Conservation (phyloP, 139 green algal genomes). For the Chlorella vulgaris region DNA sequence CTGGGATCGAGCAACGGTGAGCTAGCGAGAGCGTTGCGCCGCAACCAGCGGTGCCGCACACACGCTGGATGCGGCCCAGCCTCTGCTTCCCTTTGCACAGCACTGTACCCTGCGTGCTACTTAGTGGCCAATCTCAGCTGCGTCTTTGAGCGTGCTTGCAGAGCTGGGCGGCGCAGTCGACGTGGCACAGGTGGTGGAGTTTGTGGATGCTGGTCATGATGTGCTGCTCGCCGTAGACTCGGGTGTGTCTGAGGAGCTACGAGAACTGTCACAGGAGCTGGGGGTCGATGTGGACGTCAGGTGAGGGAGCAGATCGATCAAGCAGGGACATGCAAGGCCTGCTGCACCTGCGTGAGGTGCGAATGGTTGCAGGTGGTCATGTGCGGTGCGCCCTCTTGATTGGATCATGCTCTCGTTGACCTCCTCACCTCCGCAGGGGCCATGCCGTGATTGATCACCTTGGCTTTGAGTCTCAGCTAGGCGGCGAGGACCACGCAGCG, state of each 20-base stretch:
- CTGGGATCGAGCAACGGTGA: slow-evolving; percentile 59
- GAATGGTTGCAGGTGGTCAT: neutral
- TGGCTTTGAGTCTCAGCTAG: slow-evolving; percentile 25
- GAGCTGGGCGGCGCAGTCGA: slow-evolving; percentile 71
- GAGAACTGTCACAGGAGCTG: slow-evolving; percentile 63
- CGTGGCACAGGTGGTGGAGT: slow-evolving; percentile 72
- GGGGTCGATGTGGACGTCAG: slow-evolving; percentile 80
- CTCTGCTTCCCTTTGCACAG: too few relatives aligned
- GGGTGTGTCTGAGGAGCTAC: slow-evolving; percentile 54
- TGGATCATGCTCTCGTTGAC: neutral
- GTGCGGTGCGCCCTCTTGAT: neutral
- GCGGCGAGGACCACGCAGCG: slow-evolving; percentile 13
- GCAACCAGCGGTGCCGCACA: too few relatives aligned
- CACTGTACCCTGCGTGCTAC: neutral
- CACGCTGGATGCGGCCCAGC: too few relatives aligned
- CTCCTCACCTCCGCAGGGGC: too few relatives aligned
- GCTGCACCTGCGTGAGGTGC: neutral
- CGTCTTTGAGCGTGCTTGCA: slow-evolving; percentile 26
- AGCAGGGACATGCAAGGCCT: too few relatives aligned
- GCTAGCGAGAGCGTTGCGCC: too few relatives aligned
- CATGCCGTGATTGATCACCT: slow-evolving; percentile 51
- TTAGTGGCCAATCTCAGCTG: neutral
- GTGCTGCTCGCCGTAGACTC: slow-evolving; percentile 75
- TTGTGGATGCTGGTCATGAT: slow-evolving; percentile 84
- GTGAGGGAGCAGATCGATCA: too few relatives aligned